A percentile compares a stretch with the other conserved stretches of the same genome.
Conservation (phyloP, 2,329 filamentous ascomycete genomes). For the Chaetomium olivaceum region DNA sequence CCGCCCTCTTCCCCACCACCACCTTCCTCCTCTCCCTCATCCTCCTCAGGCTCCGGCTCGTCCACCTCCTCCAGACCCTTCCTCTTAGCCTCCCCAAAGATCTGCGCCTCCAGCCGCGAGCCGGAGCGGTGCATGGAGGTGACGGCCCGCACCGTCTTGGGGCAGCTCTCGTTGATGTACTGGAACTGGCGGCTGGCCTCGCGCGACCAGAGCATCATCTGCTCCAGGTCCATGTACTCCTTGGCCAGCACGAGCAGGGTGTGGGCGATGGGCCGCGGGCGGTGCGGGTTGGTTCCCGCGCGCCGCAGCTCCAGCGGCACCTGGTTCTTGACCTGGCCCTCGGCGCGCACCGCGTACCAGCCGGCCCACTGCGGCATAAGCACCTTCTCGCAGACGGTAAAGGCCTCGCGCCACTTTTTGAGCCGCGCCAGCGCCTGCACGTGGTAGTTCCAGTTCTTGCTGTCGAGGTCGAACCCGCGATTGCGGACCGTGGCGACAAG, state of each 20-base stretch:
- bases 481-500: conserved; percentile 57
- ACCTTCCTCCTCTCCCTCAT: not conserved
- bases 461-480: conserved; percentile 73
- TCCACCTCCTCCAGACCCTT: not conserved
- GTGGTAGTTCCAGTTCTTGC: conserved; percentile 77
- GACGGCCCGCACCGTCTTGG: conserved; percentile 39
- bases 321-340: conserved; percentile 33
- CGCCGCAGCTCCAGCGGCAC: conserved; percentile 45
- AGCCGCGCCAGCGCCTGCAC: conserved; percentile 66
- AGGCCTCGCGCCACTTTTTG: conserved; percentile 65
- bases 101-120: conserved; percentile 23
- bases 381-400: conserved; percentile 69
- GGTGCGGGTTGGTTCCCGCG: conserved; percentile 40
- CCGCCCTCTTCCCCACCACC: not conserved
- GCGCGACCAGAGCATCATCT: conserved; percentile 50
- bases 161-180: conserved; percentile 44
- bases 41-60: not conserved
- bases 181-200: conserved; percentile 45
- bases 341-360: conserved; percentile 53
- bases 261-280: conserved; percentile 44
- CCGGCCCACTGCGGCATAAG: conserved; percentile 80
- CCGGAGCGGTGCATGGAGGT: conserved; percentile 24
- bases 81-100: conserved; percentile 19
- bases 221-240: conserved; percentile 53
- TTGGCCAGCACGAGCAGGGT: conserved; percentile 52